A percentile compares a stretch with the other conserved stretches of the same genome.
phyloP scores from a whole-genome alignment of 2,329 filamentous ascomycete genomes.

The Diaporthe helianthi region DNA sequence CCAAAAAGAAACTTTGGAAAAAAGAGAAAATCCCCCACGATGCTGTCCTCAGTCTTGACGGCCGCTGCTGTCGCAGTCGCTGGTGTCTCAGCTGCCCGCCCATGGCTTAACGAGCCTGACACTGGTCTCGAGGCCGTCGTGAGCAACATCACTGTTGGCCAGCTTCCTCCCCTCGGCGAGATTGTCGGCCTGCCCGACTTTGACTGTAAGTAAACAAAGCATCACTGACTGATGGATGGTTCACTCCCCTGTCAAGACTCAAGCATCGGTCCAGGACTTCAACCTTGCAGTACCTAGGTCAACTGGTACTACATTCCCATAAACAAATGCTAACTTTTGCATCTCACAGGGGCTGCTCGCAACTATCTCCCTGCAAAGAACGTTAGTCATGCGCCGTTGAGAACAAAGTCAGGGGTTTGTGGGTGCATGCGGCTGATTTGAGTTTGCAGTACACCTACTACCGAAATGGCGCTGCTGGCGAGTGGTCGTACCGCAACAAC shows the following conservation, averaged over 20 bases:
- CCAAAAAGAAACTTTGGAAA: not conserved
- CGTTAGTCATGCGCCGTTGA: conserved; percentile 18
- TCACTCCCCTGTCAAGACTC: not conserved
- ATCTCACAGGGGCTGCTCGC: conserved; percentile 48
- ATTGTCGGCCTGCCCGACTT: conserved; percentile 61
- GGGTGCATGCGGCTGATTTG: conserved; percentile 13
- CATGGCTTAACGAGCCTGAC: conserved; percentile 46
- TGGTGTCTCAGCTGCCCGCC: conserved; percentile 11
- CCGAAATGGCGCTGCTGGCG: conserved; percentile 61
- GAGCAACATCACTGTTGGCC: conserved; percentile 43
- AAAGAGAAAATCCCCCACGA: not conserved
- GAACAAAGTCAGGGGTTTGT: not conserved
- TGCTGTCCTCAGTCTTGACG: conserved; percentile 9
- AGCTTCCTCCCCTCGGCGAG: conserved; percentile 51
- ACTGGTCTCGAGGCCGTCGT: conserved; percentile 52
- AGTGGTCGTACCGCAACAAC: conserved; percentile 65
- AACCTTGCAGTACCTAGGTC: too few relatives aligned
- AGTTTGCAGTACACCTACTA: conserved; percentile 59
- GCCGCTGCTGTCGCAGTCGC: conserved; percentile 13
- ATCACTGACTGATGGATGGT: not conserved
- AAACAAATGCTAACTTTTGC: not conserved
- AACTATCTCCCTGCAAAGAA: conserved; percentile 53
- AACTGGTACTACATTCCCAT: not conserved
- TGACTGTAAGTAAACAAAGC: conserved; percentile 46
- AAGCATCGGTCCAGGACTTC: not conserved